Percentiles rank a stretch among this genome's conserved stretches.
Conservation (phyloP, 345 rosid genomes). For the Eucalyptus pauciflora region DNA sequence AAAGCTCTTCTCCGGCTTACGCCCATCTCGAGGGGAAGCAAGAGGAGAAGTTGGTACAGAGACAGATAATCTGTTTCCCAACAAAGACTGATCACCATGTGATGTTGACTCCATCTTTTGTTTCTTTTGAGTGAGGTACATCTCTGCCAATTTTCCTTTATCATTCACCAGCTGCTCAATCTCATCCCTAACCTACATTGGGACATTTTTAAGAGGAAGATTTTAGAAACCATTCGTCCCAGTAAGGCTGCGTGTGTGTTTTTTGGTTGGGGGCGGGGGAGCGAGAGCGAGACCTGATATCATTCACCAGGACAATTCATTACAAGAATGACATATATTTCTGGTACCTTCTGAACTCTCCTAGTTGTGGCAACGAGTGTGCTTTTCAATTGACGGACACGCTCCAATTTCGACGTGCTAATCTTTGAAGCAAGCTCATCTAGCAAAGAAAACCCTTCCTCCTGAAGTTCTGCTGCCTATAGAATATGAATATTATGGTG, state of each 20-base stretch:
- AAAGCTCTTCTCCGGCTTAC: slow-evolving; percentile 73
- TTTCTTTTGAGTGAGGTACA: slow-evolving; percentile 95
- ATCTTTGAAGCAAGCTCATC: slow-evolving; percentile 93
- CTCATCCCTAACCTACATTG: slow-evolving; percentile 76
- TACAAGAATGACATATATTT: not conserved
- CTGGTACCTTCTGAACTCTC: slow-evolving; percentile 81
- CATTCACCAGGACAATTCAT: not conserved
- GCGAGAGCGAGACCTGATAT: not conserved
- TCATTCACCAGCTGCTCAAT: slow-evolving; percentile 98
- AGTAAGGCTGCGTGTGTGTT: not conserved
- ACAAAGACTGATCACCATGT: slow-evolving; percentile 63
- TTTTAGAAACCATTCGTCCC: too few species aligned
- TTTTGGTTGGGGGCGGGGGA: too few species aligned
- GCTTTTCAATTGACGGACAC: slow-evolving; percentile 85
- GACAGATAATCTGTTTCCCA: slow-evolving; percentile 54
- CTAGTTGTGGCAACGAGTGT: slow-evolving; percentile 87
- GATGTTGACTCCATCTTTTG: slow-evolving; percentile 64
- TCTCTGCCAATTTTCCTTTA: slow-evolving; percentile 99
- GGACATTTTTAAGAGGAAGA: not conserved
- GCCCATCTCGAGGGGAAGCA: slow-evolving; percentile 69
- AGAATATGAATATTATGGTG: not conserved
- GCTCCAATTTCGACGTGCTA: slow-evolving; percentile 90
- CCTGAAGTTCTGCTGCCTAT: slow-evolving; percentile 92
- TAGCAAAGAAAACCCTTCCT: slow-evolving; percentile 83
- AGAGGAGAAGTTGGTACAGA: slow-evolving; percentile 92